Evolutionary conservation across 2,329 filamentous ascomycete species (phyloP).

Genomic region (Chaetomiaceae sp.): DNA sequence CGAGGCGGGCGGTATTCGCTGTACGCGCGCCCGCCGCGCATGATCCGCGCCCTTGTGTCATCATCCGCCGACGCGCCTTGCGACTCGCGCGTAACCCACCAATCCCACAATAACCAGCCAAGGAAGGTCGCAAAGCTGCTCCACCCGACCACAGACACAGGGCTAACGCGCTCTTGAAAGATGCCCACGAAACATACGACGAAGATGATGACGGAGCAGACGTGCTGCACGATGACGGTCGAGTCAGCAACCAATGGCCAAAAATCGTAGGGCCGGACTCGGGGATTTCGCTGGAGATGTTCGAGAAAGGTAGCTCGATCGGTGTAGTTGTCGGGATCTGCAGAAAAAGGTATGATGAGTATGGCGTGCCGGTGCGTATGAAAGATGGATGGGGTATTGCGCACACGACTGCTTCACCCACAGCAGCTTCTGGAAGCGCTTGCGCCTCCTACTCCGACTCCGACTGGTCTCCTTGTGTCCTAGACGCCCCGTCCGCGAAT

Average conservation of each 20-base stretch:
- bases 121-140: constrained; percentile 77
- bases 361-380: not conserved
- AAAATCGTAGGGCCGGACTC: constrained; percentile 93
- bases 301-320: constrained; percentile 96
- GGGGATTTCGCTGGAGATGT: constrained; percentile 89
- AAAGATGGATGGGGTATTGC: constrained; percentile 28
- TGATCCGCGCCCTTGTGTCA: constrained; percentile 34
- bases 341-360: not conserved
- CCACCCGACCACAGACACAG: constrained; percentile 82
- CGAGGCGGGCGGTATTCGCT: constrained; percentile 22
- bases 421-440: constrained; percentile 88
- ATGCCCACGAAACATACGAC: constrained; percentile 92
- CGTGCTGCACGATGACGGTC: constrained; percentile 94
- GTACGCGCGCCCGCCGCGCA: constrained; percentile 30
- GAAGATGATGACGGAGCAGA: constrained; percentile 92
- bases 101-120: constrained; percentile 89
- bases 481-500: constrained; percentile 35
- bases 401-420: constrained; percentile 96
- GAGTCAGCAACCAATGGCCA: constrained; percentile 95
- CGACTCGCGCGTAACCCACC: constrained; percentile 67
- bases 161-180: constrained; percentile 79
- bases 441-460: constrained; percentile 61
- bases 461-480: constrained; percentile 54
- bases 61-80: constrained; percentile 52
- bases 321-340: constrained; percentile 97